Conservation (phyloP, 768 basidiomycete genomes). For the Tubosaeta brunneosetosa region DNA sequence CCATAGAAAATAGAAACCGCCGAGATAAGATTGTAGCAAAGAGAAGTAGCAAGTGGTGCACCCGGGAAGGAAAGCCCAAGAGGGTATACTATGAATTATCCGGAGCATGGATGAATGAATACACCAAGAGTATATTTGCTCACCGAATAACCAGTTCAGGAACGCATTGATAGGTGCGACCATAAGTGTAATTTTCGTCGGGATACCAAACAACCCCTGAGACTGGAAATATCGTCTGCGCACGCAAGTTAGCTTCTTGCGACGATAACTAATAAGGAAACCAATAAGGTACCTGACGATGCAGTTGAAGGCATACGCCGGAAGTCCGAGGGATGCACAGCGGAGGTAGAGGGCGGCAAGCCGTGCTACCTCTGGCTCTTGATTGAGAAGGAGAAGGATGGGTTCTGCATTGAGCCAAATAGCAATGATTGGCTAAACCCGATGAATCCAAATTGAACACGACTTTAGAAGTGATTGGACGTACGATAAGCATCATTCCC, state of each 20-base stretch:
- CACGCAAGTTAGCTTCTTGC: background rate
- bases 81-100: slow-evolving; percentile 31
- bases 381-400: slow-evolving; percentile 68
- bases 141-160: slow-evolving; percentile 83
- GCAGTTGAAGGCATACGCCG: slow-evolving; percentile 60
- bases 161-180: slow-evolving; percentile 83
- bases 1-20: slow-evolving; percentile 60
- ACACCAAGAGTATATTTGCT: slow-evolving; percentile 5
- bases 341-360: slow-evolving; percentile 75
- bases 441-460: background rate
- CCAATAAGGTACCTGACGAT: slow-evolving; percentile 40
- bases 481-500: slow-evolving; percentile 53
- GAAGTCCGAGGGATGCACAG: slow-evolving; percentile 74
- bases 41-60: slow-evolving; percentile 84
- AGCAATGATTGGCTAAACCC: slow-evolving; percentile 45
- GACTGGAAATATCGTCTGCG: slow-evolving; percentile 63
- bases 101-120: slow-evolving; percentile 1
- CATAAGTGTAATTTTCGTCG: slow-evolving; percentile 76
- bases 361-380: slow-evolving; percentile 80
- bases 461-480: slow-evolving; percentile 20
- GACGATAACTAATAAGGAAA: background rate
- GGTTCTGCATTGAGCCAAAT: slow-evolving; percentile 83
- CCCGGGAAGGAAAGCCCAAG: slow-evolving; percentile 87
- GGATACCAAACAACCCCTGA: slow-evolving; percentile 80
- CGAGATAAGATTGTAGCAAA: slow-evolving; percentile 82